Conservation (phyloP, 352 stramenopile genomes). For the Phytophthora sojae region DNA sequence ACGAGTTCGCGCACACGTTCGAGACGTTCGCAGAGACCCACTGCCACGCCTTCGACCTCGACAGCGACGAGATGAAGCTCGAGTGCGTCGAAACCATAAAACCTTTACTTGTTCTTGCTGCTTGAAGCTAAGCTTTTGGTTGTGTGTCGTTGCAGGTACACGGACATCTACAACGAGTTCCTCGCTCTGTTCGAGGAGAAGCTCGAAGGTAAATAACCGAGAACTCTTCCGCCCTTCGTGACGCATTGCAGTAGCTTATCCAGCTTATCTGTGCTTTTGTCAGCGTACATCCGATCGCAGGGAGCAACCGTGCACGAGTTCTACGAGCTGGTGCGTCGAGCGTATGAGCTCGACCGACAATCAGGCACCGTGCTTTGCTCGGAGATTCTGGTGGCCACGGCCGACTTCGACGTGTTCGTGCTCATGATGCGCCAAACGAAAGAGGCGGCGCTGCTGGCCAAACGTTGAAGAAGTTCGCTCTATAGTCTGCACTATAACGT, state of each 20-base stretch:
- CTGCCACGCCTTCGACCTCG: conserved; percentile 71
- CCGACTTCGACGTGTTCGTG: conserved; percentile 85
- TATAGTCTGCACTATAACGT: neutral
- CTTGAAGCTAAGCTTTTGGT: conserved; percentile 4
- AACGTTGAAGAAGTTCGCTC: conserved; percentile 29
- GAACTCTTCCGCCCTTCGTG: neutral
- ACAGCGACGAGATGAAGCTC: conserved; percentile 84
- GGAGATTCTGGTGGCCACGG: conserved; percentile 79
- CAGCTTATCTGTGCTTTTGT: neutral
- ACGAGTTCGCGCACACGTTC: conserved; percentile 78
- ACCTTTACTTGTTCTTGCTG: neutral
- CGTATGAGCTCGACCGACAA: conserved; percentile 65
- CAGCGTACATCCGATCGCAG: conserved; percentile 70
- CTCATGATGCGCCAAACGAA: conserved; percentile 89
- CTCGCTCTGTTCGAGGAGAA: conserved; percentile 78
- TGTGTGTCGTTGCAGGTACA: conserved; percentile 54
- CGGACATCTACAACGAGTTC: conserved; percentile 84
- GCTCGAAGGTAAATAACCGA: conserved; percentile 61
- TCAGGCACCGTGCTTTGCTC: conserved; percentile 74
- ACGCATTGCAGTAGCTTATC: conserved; percentile 3
- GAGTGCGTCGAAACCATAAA: conserved; percentile 42
- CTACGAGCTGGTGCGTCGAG: conserved; percentile 64
- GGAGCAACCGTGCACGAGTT: conserved; percentile 71
- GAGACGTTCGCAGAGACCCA: conserved; percentile 72
- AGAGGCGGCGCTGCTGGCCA: conserved; percentile 65